Percentiles rank a stretch among this genome's conserved stretches.
Conservation (phyloP, 2,329 filamentous ascomycete genomes). For the Fusarium sp. region DNA sequence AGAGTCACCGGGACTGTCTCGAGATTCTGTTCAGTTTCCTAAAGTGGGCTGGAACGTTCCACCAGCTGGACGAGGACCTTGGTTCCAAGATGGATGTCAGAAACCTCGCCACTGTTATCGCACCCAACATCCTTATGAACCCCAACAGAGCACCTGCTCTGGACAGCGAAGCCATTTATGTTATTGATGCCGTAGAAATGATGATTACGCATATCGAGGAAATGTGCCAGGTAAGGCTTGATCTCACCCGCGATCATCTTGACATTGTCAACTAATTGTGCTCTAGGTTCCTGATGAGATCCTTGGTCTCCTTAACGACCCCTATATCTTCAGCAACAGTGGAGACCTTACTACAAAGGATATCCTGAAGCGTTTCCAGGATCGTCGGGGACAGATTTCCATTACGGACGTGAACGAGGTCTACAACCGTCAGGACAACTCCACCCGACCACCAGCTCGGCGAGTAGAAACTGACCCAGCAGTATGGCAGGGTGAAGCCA, state of each 20-base stretch:
- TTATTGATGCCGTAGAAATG: constrained; percentile 92
- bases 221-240: constrained; percentile 88
- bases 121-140: constrained; percentile 92
- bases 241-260: constrained; percentile 31
- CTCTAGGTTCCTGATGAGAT: constrained; percentile 91
- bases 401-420: constrained; percentile 72
- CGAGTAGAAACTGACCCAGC: constrained; percentile 90
- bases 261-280: constrained; percentile 30
- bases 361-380: constrained; percentile 93
- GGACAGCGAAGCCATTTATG: constrained; percentile 90
- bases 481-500: constrained; percentile 86
- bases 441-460: constrained; percentile 67
- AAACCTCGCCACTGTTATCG: constrained; percentile 97
- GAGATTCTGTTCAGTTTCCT: constrained; percentile 97
- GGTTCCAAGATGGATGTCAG: constrained; percentile 99
- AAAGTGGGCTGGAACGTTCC: constrained; percentile 97
- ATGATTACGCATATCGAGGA: constrained; percentile 94
- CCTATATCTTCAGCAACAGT: constrained; percentile 82
- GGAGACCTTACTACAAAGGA: constrained; percentile 97
- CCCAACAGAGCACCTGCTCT: constrained; percentile 75
- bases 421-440: constrained; percentile 71
- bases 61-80: constrained; percentile 95
- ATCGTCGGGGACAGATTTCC: constrained; percentile 75
- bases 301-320: constrained; percentile 87
- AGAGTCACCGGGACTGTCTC: constrained; percentile 91